Conservation (phyloP, 306 rosid genomes). For the Gastrolobium bilobum region DNA sequence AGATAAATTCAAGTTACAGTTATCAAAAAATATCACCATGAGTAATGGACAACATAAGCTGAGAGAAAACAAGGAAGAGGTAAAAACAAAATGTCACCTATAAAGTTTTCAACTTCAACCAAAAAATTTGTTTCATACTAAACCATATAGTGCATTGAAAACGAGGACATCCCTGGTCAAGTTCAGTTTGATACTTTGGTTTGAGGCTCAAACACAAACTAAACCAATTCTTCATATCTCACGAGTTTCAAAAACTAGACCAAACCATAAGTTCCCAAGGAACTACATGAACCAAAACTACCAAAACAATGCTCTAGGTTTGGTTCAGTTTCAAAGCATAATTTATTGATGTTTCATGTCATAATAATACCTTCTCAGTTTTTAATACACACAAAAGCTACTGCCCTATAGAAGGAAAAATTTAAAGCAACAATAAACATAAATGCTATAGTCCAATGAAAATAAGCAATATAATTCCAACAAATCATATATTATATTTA, state of each 20-base stretch:
- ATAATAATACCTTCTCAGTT: slow-evolving; percentile 21
- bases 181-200: slow-evolving; percentile 7
- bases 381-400: slow-evolving; percentile 30
- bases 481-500: slow-evolving; percentile 27
- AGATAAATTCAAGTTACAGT: slow-evolving; percentile 9
- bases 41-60: slow-evolving; percentile 9
- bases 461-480: slow-evolving; percentile 23
- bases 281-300: slow-evolving; percentile 31
- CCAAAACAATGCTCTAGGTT: slow-evolving; percentile 12
- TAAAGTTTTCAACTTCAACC: slow-evolving; percentile 18
- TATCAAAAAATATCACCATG: background rate
- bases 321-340: slow-evolving; percentile 23
- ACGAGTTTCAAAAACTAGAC: slow-evolving; percentile 9
- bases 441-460: slow-evolving; percentile 29
- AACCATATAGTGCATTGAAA: background rate
- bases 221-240: slow-evolving; percentile 22
- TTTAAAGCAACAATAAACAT: slow-evolving; percentile 29
- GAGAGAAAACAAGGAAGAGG: slow-evolving; percentile 11
- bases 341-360: slow-evolving; percentile 29
- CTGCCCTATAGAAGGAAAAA: slow-evolving; percentile 9
- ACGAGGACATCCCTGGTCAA: slow-evolving; percentile 2
- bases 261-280: slow-evolving; percentile 26
- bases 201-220: slow-evolving; percentile 17
- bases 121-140: slow-evolving; percentile 9
- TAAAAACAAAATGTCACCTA: background rate